These are phyloP conservation scores for Ogataea dorogensis DNA, from an alignment of 805 yeast genomes.

Conservation along the genomic window DNA sequence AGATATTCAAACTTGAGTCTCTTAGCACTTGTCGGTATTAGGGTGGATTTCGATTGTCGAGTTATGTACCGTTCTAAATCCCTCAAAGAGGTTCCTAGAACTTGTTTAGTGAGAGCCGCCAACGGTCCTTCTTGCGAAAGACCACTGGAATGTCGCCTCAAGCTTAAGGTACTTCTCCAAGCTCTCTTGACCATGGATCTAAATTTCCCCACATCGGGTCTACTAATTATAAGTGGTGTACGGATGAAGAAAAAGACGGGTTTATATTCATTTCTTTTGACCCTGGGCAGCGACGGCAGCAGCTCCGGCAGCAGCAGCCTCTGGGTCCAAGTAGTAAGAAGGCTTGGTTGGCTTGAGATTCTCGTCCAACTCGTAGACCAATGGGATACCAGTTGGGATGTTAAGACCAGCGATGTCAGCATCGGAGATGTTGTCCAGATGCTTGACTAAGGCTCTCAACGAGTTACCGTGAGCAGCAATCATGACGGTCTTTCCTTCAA, in stretches of 20 bases:
- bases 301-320: slow-evolving; percentile 99
- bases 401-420: slow-evolving; percentile 90
- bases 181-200: not conserved
- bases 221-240: slow-evolving; percentile 1
- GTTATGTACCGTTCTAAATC: slow-evolving; percentile 7
- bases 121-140: not conserved
- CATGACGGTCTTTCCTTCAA: slow-evolving; percentile 85
- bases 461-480: slow-evolving; percentile 99
- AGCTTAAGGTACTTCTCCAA: not conserved
- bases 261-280: slow-evolving; percentile 47
- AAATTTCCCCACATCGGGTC: slow-evolving; percentile 1
- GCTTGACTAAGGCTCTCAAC: slow-evolving; percentile 92
- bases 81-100: slow-evolving; percentile 6
- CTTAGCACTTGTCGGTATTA: no score
- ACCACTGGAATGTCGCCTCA: not conserved
- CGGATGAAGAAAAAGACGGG: slow-evolving; percentile 2
- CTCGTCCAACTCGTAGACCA: slow-evolving; percentile 91
- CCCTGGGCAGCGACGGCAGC: slow-evolving; percentile 99
- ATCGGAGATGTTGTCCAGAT: slow-evolving; percentile 90
- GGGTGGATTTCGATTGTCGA: no score
- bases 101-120: slow-evolving; percentile 1
- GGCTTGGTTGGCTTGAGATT: slow-evolving; percentile 86
- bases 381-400: slow-evolving; percentile 98
- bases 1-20: slow-evolving; percentile 1
- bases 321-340: slow-evolving; percentile 96